These are phyloP conservation scores for Rhizopus sp. DNA, from an alignment of 371 early-diverging fungal species.

Conservation along the genomic window DNA sequence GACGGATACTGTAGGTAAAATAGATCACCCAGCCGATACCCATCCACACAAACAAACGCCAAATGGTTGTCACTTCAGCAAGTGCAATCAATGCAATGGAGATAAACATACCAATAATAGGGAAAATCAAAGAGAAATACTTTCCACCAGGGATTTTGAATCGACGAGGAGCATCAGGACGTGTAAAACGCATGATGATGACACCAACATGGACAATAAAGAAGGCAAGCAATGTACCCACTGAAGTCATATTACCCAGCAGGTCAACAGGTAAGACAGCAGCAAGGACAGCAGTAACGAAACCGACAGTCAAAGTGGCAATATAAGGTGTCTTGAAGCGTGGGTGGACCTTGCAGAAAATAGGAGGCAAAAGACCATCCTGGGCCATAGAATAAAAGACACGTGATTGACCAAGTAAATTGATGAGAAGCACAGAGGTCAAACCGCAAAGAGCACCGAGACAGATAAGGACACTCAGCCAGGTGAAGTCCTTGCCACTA, in stretches of 20 bases:
- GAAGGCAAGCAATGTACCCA: conserved; percentile 87
- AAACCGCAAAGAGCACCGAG: conserved; percentile 82
- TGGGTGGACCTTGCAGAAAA: conserved; percentile 70
- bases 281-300: conserved; percentile 68
- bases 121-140: conserved; percentile 53
- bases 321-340: conserved; percentile 73
- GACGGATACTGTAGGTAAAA: conserved; percentile 61
- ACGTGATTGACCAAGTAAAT: conserved; percentile 83
- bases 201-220: conserved; percentile 81
- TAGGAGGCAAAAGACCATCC: conserved; percentile 79
- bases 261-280: conserved; percentile 82
- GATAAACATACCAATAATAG: conserved; percentile 60
- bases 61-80: conserved; percentile 61
- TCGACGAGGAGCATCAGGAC: conserved; percentile 73
- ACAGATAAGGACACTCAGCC: conserved; percentile 74
- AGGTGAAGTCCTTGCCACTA: conserved; percentile 52
- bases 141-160: conserved; percentile 78
- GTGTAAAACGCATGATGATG: conserved; percentile 72
- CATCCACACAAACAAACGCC: conserved; percentile 66
- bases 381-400: conserved; percentile 87
- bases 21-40: conserved; percentile 75
- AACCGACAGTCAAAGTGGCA: conserved; percentile 69
- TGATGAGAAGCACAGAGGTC: conserved; percentile 75
- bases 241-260: conserved; percentile 82
- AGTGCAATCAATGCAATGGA: conserved; percentile 66